Evolutionary conservation across 2,329 filamentous ascomycete genomes (phyloP).

Genomic region (Arthrobotrys pseudoclavata): DNA sequence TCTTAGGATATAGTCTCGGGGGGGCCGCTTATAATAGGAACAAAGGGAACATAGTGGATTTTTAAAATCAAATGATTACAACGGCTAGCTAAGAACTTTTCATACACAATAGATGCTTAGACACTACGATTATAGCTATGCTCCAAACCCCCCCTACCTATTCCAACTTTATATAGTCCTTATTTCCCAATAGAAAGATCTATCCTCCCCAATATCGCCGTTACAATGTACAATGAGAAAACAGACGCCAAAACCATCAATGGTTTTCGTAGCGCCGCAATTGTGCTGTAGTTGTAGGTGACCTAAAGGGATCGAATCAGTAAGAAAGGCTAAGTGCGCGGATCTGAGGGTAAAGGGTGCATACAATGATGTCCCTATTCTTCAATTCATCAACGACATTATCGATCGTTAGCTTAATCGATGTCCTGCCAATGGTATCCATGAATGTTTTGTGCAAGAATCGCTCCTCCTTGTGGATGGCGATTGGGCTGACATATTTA

Average conservation of each 20-base stretch:
- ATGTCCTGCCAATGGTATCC: slow-evolving; percentile 90
- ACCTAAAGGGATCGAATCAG: slow-evolving; percentile 67
- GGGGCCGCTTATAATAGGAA: not conserved
- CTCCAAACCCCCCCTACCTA: slow-evolving; percentile 1
- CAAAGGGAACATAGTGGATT: not conserved
- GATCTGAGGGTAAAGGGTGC: slow-evolving; percentile 51
- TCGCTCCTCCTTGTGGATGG: slow-evolving; percentile 74
- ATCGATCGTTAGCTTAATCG: slow-evolving; percentile 81
- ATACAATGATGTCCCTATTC: slow-evolving; percentile 81
- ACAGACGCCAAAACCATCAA: slow-evolving; percentile 81
- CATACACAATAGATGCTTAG: slow-evolving; percentile 37
- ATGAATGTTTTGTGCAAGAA: slow-evolving; percentile 88
- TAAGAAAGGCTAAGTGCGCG: not conserved
- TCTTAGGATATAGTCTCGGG: not conserved
- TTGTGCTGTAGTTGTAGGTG: slow-evolving; percentile 85
- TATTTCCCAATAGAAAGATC: slow-evolving; percentile 82
- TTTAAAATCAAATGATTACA: slow-evolving; percentile 30
- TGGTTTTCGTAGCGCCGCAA: slow-evolving; percentile 85
- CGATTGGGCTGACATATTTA: slow-evolving; percentile 80
- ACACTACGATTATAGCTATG: slow-evolving; percentile 30
- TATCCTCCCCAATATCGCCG: slow-evolving; percentile 81
- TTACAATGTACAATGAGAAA: slow-evolving; percentile 79
- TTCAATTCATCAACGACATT: slow-evolving; percentile 93
- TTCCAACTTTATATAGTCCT: slow-evolving; percentile 61
- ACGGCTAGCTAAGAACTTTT: slow-evolving; percentile 47